A percentile compares a stretch with the other conserved stretches of the same genome.
Conservation (phyloP, 2,329 filamentous ascomycete genomes). For the Botrytis porri region DNA sequence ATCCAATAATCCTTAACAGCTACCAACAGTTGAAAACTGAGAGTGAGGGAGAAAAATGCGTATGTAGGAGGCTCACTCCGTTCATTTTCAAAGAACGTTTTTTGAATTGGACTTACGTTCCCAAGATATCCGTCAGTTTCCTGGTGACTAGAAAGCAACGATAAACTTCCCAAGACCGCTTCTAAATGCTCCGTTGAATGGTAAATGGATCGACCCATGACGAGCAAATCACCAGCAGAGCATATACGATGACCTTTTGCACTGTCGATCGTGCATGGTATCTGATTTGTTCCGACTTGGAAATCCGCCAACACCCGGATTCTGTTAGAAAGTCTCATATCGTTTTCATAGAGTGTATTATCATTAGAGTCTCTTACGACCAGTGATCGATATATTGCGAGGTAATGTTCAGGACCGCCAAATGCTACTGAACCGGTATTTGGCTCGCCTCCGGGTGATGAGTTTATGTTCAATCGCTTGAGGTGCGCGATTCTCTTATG, state of each 20-base stretch:
- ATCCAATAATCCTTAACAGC: conserved; percentile 11
- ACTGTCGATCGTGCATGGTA: conserved; percentile 12
- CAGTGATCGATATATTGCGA: conserved; percentile 10
- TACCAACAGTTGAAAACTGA: not conserved
- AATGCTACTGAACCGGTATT: conserved; percentile 7
- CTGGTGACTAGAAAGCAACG: conserved; percentile 6
- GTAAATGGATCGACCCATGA: conserved; percentile 10
- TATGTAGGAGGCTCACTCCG: not conserved
- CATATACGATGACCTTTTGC: conserved; percentile 8
- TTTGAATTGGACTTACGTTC: conserved; percentile 12
- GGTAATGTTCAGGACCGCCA: conserved; percentile 5
- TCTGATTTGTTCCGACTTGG: conserved; percentile 6
- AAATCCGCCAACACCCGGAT: not conserved
- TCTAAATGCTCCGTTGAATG: conserved; percentile 5
- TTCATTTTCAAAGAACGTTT: conserved; percentile 5
- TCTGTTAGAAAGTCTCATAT: not conserved
- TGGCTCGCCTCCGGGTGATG: not conserved
- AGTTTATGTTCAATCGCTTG: not conserved
- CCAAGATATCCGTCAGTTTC: not conserved
- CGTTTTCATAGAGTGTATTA: conserved; percentile 1
- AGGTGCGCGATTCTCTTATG: not conserved
- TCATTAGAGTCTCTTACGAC: not conserved
- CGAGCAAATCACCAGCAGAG: conserved; percentile 1
- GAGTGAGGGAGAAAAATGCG: not conserved
- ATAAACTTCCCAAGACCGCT: conserved; percentile 1